Base-by-base conservation (phyloP, 2,329 filamentous ascomycete genomes). In the Cytospora piceae region DNA sequence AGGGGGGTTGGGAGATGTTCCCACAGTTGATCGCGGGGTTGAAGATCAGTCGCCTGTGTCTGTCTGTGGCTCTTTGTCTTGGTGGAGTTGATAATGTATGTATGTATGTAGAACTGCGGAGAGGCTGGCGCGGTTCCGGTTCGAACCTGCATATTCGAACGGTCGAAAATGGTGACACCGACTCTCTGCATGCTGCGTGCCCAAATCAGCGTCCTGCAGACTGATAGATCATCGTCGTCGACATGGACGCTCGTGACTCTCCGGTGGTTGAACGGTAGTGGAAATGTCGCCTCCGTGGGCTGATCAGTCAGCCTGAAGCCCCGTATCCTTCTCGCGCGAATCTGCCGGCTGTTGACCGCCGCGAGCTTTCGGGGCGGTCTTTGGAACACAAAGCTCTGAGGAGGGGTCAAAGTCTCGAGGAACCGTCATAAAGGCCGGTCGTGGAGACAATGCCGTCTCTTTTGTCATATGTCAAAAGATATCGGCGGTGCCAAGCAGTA, bases 91-190 rank as follows among this genome's bases (percentile, higher is more conserved):
- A 42, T n/a, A n/a, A n/a, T n/a, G n/a, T n/a, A n/a, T n/a, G n/a
- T n/a, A n/a, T 42, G 39, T 49, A 49, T 49, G 42, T 24, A 49
- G n/a, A 49, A 14, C 46, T 49, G 46, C n/a, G 46, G n/a, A 49
- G 46, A 49, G 46, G n/a, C 46, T 49, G 46, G 46, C 46, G 46
- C 46, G 46, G n/a, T 11, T 49, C 42, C 1, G 6, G n/a, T n/a
- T 22, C 12, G 20, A 22, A 8, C 6, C 9, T 11, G 20, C 39
- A 7, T n/a, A 22, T 4, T 49, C n/a, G n/a, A 24, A 8, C 4
- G 4, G 34, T 34, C 32, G 8, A 17, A 39, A 11, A 15, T n/a
- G 42, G 46, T 49, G 46, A 49, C n/a, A 49, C 46, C 46, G 46
- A 49, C 46, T 49, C 46, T 49, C 46, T 49, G 46, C 46, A 49